Conservation (phyloP, 176 grass and related monocot species). For the Canna indica region DNA sequence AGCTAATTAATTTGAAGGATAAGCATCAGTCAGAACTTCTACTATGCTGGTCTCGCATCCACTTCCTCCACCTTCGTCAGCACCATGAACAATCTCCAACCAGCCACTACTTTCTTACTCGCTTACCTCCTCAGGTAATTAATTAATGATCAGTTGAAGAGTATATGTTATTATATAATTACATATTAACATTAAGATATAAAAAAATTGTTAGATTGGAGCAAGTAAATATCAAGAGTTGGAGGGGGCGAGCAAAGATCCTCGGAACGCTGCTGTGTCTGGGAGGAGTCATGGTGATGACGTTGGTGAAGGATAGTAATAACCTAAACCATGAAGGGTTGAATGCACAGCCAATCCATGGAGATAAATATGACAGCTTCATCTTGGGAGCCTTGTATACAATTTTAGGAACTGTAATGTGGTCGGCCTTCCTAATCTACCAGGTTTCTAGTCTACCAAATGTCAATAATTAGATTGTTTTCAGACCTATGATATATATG, state of each 20-base stretch:
- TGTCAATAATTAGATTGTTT: too few species aligned
- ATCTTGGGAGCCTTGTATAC: neutral
- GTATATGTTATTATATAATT: neutral
- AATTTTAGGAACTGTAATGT: neutral
- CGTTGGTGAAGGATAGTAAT: conserved; percentile 10
- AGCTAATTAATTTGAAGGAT: too few species aligned
- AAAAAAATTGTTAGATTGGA: conserved; percentile 21
- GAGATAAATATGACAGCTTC: neutral
- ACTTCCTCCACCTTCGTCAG: conserved; percentile 28
- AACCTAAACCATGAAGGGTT: conserved; percentile 18
- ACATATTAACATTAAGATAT: neutral
- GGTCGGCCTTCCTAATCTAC: conserved; percentile 4
- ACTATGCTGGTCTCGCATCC: conserved; percentile 33
- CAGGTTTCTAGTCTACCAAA: too few species aligned
- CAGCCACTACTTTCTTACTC: conserved; percentile 32
- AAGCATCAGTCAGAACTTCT: conserved; percentile 11
- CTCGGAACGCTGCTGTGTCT: conserved; percentile 31
- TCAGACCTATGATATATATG: too few species aligned
- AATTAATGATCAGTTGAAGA: neutral
- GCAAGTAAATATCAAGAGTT: conserved; percentile 7
- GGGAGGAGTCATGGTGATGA: conserved; percentile 36
- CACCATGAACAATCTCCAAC: conserved; percentile 40
- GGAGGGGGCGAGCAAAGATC: conserved; percentile 25
- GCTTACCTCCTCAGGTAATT: conserved; percentile 24
- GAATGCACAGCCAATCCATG: neutral